phyloP scores from a whole-genome alignment of 2,329 filamentous ascomycete genomes.

The Ilyonectria destructans region DNA sequence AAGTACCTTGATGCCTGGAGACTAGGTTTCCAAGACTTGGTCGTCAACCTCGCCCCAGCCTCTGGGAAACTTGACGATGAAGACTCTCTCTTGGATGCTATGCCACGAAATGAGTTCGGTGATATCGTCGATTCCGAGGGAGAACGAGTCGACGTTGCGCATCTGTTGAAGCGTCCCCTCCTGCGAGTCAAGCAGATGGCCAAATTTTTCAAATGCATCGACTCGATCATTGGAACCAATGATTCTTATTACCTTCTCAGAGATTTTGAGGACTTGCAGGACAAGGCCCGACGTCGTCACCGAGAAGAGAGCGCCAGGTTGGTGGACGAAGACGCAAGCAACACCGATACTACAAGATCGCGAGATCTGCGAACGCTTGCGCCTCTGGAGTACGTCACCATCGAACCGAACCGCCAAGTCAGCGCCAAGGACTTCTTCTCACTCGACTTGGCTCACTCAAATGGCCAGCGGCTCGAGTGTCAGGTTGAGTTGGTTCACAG shows the following conservation, averaged over 20 bases:
- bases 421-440: constrained; percentile 92
- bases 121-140: constrained; percentile 82
- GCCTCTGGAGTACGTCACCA: constrained; percentile 77
- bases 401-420: constrained; percentile 87
- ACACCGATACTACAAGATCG: constrained; percentile 85
- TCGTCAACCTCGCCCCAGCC: constrained; percentile 90
- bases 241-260: constrained; percentile 59
- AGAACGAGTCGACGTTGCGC: constrained; percentile 94
- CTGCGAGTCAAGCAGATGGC: constrained; percentile 90
- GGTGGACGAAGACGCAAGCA: constrained; percentile 88
- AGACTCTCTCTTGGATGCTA: constrained; percentile 72
- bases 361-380: constrained; percentile 85
- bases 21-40: constrained; percentile 93
- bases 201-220: constrained; percentile 83
- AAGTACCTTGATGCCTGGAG: constrained; percentile 92
- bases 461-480: constrained; percentile 90
- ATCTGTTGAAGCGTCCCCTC: constrained; percentile 90
- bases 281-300: constrained; percentile 79
- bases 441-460: constrained; percentile 88
- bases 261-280: constrained; percentile 81
- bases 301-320: constrained; percentile 79
- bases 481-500: constrained; percentile 89
- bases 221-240: constrained; percentile 68
- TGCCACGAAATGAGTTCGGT: constrained; percentile 76
- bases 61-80: constrained; percentile 69